Conservation (phyloP, 176 grass and related monocot genomes). For the Metroxylon sagu region DNA sequence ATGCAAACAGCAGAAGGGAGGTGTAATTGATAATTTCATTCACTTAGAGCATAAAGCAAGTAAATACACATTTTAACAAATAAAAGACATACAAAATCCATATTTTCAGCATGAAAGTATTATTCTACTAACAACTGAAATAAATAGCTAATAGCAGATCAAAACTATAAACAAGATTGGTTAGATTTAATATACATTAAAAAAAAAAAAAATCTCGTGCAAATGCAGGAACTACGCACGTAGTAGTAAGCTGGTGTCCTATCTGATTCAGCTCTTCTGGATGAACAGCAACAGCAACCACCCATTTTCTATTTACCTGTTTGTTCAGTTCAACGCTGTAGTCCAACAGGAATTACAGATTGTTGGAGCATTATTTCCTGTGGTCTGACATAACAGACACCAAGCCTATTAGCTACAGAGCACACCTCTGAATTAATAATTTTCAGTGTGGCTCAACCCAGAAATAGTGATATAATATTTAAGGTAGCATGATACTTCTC, state of each 20-base stretch:
- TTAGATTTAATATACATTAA: neutral
- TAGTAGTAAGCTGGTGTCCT: constrained; percentile 51
- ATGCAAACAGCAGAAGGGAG: too few species aligned
- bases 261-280: constrained; percentile 47
- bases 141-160: neutral
- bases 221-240: constrained; percentile 38
- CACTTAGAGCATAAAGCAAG: too few species aligned
- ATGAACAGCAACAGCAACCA: constrained; percentile 76
- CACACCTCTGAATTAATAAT: too few species aligned
- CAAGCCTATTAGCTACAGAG: neutral
- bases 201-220: neutral
- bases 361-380: constrained; percentile 19
- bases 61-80: too few species aligned
- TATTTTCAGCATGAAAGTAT: neutral
- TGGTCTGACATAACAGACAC: constrained; percentile 22
- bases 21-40: too few species aligned
- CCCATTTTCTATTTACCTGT: constrained; percentile 53
- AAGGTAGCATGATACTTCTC: too few species aligned
- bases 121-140: neutral
- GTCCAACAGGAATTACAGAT: constrained; percentile 29
- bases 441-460: too few species aligned
- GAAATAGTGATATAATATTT: too few species aligned
- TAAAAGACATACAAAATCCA: neutral
- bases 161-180: neutral
- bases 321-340: constrained; percentile 5